phyloP scores from a whole-genome alignment of 768 basidiomycete genomes.

The Mrakia frigida region DNA sequence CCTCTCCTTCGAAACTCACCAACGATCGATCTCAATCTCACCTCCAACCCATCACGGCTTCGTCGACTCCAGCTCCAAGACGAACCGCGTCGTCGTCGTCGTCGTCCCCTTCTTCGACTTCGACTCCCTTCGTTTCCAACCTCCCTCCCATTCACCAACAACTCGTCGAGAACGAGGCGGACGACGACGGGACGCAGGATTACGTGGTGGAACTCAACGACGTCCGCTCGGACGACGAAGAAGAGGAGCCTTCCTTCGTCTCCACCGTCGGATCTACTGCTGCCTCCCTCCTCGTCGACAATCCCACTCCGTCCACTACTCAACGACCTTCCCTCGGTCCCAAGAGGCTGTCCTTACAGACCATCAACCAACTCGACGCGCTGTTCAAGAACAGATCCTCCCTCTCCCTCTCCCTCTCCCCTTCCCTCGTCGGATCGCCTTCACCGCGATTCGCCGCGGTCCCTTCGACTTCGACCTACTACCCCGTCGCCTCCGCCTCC shows the following conservation, averaged over 20 bases:
- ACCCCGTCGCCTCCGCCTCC: not conserved
- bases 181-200: not conserved
- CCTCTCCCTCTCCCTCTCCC: not conserved
- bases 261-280: too few relatives aligned
- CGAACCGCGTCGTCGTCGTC: too few relatives aligned
- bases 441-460: not conserved
- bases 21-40: not conserved
- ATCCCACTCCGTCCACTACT: not conserved
- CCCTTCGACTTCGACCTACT: not conserved
- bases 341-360: constrained; percentile 9
- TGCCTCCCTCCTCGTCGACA: too few relatives aligned
- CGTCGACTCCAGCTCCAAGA: not conserved
- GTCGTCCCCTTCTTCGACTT: not conserved
- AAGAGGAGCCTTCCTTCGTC: not conserved
- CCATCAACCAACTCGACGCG: constrained; percentile 5
- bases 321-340: not conserved
- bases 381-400: not conserved
- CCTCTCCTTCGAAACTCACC: not conserved
- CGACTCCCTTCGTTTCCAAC: not conserved
- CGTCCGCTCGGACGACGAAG: not conserved
- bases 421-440: not conserved
- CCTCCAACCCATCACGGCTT: not conserved
- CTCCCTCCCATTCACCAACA: not conserved
- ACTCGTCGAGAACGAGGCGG: not conserved
- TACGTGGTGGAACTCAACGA: constrained; percentile 21